phyloP scores from a whole-genome alignment of 139 green algal genomes.

The Micractinium conductrix region DNA sequence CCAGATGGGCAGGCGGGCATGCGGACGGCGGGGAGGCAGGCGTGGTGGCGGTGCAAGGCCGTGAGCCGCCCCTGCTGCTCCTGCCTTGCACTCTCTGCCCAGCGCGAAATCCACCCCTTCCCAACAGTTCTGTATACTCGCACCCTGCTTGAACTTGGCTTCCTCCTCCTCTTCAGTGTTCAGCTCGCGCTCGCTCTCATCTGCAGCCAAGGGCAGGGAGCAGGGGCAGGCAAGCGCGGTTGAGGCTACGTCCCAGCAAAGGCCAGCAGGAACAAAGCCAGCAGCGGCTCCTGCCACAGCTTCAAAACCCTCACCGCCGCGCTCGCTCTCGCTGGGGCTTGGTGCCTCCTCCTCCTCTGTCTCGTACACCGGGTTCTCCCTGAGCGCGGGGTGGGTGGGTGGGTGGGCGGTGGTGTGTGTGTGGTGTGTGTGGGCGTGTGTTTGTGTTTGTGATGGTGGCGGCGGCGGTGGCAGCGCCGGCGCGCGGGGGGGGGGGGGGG shows the following conservation, averaged over 20 bases:
- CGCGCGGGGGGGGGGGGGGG: no score
- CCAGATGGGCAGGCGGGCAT: no score
- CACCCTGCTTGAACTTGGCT: constrained; percentile 54
- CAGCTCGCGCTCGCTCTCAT: constrained; percentile 4
- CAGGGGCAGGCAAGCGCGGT: background rate
- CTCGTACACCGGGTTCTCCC: constrained; percentile 42
- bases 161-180: constrained; percentile 41
- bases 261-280: background rate
- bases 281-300: background rate
- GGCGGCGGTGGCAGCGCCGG: no score
- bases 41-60: no score
- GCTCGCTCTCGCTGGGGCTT: constrained; percentile 31
- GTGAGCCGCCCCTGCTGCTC: no score
- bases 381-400: background rate
- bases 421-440: no score
- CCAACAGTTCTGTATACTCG: no score
- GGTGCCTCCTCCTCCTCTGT: constrained; percentile 21
- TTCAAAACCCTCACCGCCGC: constrained; percentile 13
- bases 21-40: no score
- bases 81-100: no score
- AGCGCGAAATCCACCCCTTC: no score
- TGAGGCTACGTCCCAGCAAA: background rate
- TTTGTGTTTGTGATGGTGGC: no score
- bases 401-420: no score
- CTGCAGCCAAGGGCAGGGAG: background rate